Percentiles rank a stretch among this genome's conserved stretches.
Conservation (phyloP, 805 yeast species). For the Blastobotrys peoriensis region DNA sequence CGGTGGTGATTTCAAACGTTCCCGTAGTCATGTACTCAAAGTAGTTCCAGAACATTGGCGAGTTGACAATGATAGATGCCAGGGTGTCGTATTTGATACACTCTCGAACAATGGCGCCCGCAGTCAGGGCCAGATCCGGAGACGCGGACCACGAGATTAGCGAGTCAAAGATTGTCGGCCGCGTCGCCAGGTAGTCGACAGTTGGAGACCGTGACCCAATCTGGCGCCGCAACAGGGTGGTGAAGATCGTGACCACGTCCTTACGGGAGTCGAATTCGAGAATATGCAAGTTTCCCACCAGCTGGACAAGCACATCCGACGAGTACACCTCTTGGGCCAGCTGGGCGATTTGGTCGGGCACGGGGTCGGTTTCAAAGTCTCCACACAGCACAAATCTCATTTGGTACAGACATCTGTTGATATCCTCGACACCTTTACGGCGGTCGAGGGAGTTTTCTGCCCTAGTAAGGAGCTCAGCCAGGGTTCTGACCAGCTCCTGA, state of each 20-base stretch:
- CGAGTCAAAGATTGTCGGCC: constrained; percentile 57
- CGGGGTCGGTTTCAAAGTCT: constrained; percentile 46
- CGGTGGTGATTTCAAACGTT: constrained; percentile 86
- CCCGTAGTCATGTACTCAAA: constrained; percentile 71
- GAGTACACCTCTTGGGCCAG: constrained; percentile 75
- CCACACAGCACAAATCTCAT: constrained; percentile 63
- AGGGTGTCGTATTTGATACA: constrained; percentile 74
- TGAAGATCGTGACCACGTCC: constrained; percentile 67
- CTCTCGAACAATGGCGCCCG: constrained; percentile 78
- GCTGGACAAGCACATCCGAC: constrained; percentile 58
- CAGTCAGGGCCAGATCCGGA: constrained; percentile 63
- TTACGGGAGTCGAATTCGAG: constrained; percentile 89
- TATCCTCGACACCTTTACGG: constrained; percentile 51
- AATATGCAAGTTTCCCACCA: constrained; percentile 53
- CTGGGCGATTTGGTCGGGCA: constrained; percentile 68
- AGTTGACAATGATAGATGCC: constrained; percentile 51
- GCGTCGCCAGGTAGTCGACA: constrained; percentile 68
- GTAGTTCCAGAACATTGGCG: constrained; percentile 69
- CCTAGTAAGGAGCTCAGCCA: constrained; percentile 67
- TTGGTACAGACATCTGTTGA: constrained; percentile 56
- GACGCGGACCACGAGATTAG: constrained; percentile 70
- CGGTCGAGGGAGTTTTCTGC: constrained; percentile 23
- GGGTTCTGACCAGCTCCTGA: constrained; percentile 67
- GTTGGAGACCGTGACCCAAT: constrained; percentile 76
- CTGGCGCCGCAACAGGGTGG: constrained; percentile 70